A percentile compares a stretch with the other conserved stretches of the same genome.
Conservation (phyloP, 2,329 filamentous ascomycete species). For the Fusarium sp. region DNA sequence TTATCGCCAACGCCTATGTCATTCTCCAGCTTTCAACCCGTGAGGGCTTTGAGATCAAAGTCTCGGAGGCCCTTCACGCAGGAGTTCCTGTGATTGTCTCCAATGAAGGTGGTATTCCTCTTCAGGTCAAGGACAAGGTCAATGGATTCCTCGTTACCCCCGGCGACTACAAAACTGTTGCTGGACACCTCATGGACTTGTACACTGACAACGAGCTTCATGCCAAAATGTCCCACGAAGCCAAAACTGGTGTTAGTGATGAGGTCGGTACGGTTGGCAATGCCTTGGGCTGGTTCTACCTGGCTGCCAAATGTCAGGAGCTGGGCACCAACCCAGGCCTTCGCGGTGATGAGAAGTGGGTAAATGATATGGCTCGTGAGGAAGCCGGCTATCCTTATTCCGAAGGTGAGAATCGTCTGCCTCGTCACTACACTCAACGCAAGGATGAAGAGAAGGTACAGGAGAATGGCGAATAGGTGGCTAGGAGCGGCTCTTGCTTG, state of each 20-base stretch:
- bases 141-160: conserved; percentile 81
- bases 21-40: conserved; percentile 83
- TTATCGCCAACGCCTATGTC: conserved; percentile 78
- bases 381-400: conserved; percentile 71
- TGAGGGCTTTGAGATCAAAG: conserved; percentile 89
- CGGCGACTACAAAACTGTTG: conserved; percentile 77
- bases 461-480: conserved; percentile 26
- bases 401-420: conserved; percentile 71
- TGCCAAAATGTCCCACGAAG: conserved; percentile 73
- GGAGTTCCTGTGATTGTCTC: conserved; percentile 83
- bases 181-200: conserved; percentile 73
- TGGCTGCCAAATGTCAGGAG: conserved; percentile 75
- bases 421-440: conserved; percentile 52
- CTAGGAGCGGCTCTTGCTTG: neutral
- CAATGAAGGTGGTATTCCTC: conserved; percentile 80
- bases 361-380: conserved; percentile 58
- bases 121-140: conserved; percentile 79
- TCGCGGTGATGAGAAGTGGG: conserved; percentile 65
- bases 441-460: conserved; percentile 23
- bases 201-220: conserved; percentile 76
- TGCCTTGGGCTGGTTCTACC: conserved; percentile 79
- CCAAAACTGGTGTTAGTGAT: conserved; percentile 76
- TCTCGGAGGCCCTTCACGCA: conserved; percentile 85
- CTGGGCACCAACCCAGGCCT: conserved; percentile 62
- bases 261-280: conserved; percentile 87